Evolutionary conservation across 768 basidiomycete genomes (phyloP).

Genomic region (Termitomyces bulborhizus): DNA sequence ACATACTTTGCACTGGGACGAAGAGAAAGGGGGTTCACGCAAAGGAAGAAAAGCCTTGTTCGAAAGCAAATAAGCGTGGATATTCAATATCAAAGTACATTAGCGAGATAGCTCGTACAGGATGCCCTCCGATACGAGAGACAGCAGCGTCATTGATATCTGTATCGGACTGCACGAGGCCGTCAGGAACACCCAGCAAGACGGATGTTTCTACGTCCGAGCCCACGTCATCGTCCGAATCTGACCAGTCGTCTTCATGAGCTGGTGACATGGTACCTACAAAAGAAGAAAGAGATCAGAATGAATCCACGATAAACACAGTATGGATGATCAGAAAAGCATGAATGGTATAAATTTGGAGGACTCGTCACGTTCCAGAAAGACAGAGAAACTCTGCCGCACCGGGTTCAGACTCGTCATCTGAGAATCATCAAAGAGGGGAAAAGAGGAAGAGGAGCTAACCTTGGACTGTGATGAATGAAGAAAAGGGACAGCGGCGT

Average conservation of each 20-base stretch:
- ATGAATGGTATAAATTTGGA: conserved; percentile 81
- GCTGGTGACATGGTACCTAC: conserved; percentile 30
- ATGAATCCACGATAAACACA: conserved; percentile 13
- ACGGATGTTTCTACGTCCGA: conserved; percentile 65
- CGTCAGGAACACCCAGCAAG: conserved; percentile 77
- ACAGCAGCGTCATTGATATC: conserved; percentile 75
- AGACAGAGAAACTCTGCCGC: conserved; percentile 55
- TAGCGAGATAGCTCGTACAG: conserved; percentile 63
- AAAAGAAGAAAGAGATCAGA: conserved; percentile 13
- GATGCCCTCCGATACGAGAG: conserved; percentile 85
- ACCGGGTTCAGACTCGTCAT: conserved; percentile 77
- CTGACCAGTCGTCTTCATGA: conserved; percentile 66
- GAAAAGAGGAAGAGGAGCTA: conserved; percentile 10
- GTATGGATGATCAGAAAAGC: conserved; percentile 63
- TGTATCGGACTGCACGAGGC: conserved; percentile 44
- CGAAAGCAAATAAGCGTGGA: conserved; percentile 35
- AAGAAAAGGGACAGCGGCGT: conserved; percentile 10
- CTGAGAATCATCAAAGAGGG: conserved; percentile 37
- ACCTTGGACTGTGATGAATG: conserved; percentile 15
- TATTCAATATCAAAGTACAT: conserved; percentile 44
- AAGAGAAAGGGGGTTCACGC: conserved; percentile 52
- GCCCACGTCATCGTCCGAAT: conserved; percentile 63
- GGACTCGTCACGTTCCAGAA: conserved; percentile 55
- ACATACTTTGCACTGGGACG: conserved; percentile 70
- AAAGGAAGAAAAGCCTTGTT: conserved; percentile 69